These are phyloP conservation scores for Trichoderma sp. DNA, from an alignment of 2,329 filamentous ascomycete genomes.

Conservation along the genomic window DNA sequence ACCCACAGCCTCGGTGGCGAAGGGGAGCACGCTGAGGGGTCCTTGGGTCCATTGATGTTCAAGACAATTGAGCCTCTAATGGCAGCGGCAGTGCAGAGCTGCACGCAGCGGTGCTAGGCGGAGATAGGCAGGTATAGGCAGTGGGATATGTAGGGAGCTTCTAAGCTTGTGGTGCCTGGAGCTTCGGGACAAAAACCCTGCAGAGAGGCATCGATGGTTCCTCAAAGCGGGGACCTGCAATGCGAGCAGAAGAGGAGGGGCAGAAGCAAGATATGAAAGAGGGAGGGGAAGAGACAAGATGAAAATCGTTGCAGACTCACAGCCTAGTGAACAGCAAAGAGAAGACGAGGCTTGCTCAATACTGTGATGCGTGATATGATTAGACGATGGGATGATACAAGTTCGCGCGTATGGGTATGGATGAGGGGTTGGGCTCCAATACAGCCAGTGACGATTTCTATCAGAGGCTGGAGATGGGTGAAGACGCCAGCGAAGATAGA, in stretches of 20 bases:
- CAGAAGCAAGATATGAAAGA: constrained; percentile 8
- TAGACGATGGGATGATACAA: not conserved
- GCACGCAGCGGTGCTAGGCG: constrained; percentile 13
- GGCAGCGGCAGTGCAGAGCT: not conserved
- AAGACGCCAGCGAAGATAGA: not conserved
- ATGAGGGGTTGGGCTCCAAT: constrained; percentile 14
- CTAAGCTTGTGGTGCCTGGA: constrained; percentile 10
- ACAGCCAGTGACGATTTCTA: not conserved
- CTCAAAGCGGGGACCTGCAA: constrained; percentile 23
- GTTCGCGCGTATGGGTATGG: not conserved
- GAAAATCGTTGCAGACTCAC: not conserved
- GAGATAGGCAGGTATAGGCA: constrained; percentile 12
- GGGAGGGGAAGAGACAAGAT: not conserved
- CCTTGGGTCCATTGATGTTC: not conserved
- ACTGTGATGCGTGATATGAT: not conserved
- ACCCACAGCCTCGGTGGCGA: constrained; percentile 15
- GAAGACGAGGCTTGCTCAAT: constrained; percentile 5
- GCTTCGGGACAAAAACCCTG: constrained; percentile 1
- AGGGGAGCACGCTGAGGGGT: not conserved
- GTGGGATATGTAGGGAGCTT: constrained; percentile 4
- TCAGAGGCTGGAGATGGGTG: not conserved
- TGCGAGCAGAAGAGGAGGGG: constrained; percentile 7
- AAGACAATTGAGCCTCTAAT: not conserved
- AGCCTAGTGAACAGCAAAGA: not conserved
- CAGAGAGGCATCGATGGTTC: constrained; percentile 14